Base-by-base conservation (phyloP, 2,329 filamentous ascomycete genomes). In the Botrytis byssoidea region DNA sequence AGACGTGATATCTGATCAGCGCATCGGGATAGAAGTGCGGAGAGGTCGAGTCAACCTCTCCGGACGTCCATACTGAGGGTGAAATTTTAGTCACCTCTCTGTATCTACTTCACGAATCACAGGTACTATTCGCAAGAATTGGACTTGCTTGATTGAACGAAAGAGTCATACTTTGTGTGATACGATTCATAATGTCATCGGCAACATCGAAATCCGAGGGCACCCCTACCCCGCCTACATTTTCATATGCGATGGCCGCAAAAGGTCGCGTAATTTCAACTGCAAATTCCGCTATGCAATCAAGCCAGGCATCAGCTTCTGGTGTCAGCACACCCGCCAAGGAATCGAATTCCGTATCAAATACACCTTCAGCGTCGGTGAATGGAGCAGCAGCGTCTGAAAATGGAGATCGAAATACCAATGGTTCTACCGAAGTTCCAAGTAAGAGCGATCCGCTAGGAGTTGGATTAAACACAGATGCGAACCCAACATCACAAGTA, bases 171-270 rank as follows among this genome's bases (percentile, higher is more conserved):
- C 25, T 37, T 46, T 40, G 42, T 69, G 71, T 68, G 63, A 69
- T 69, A 57, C 37, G 57, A 57, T 67, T 76, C 76, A 82, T 75
- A 75, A 86, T 87, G 86, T 82, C 82, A 76, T 80, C 83, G 65
- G 79, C 80, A 73, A 78, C 81, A 72, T 80, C 79, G 72, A 83
- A 80, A 77, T 76, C 81, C 32, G 80, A 85, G 68, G 76, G 75
- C 70, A 67, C 76, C 66, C 74, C 79, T 67, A 76, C 77, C 70
- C 81, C 88, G 76, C 86, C 89, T 75, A 86, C 89, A 48, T 97
- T 98, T 82, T 98, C 95, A 74, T 98, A 98, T 83, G 95, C 95
- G 80, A 94, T 97, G 87, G 95, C 95, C 81, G 95, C 95, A 74
- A 96, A 96, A 83, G 94, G 95, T 80, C 88, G 92, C 79, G 74